Percentiles rank a stretch among this genome's conserved stretches.
These are phyloP conservation scores for Nemophila menziesii DNA, from an alignment of 257 asterid genomes.

Conservation along the genomic window DNA sequence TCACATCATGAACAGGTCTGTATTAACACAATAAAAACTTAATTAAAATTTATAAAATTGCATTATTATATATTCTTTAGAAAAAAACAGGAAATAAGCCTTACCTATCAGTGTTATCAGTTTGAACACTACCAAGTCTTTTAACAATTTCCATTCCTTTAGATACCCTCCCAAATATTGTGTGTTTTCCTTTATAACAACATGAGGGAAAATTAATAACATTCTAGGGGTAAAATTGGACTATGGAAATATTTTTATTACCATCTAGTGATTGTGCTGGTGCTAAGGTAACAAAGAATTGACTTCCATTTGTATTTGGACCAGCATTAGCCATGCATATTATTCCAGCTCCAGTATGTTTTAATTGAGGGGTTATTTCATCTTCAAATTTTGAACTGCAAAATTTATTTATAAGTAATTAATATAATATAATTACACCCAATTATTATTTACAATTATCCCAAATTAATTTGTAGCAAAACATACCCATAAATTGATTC, in stretches of 20 bases:
- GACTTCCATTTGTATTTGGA: conserved; percentile 96
- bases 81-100: conserved; percentile 1
- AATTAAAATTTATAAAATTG: neutral
- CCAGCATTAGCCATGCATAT: conserved; percentile 99
- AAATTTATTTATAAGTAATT: conserved; percentile 4
- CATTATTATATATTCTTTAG: neutral
- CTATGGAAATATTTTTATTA: conserved; percentile 16
- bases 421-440: neutral
- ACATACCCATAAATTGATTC: conserved; percentile 84
- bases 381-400: conserved; percentile 88
- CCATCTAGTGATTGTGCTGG: conserved; percentile 95
- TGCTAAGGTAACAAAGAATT: conserved; percentile 88
- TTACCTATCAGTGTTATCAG: conserved; percentile 91
- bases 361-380: conserved; percentile 67
- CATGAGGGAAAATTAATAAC: neutral
- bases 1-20: conserved; percentile 91
- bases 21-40: conserved; percentile 9
- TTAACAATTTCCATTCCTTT: conserved; percentile 94
- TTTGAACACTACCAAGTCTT: conserved; percentile 95
- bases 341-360: conserved; percentile 98
- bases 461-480: neutral
- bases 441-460: neutral
- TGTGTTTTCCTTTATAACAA: conserved; percentile 61
- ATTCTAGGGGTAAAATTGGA: conserved; percentile 3
- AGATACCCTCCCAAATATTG: conserved; percentile 90